Evolutionary conservation across 768 basidiomycete species (phyloP), one percentile per base, ranked within the genome.

Genomic region (Amanita polypyramis): DNA sequence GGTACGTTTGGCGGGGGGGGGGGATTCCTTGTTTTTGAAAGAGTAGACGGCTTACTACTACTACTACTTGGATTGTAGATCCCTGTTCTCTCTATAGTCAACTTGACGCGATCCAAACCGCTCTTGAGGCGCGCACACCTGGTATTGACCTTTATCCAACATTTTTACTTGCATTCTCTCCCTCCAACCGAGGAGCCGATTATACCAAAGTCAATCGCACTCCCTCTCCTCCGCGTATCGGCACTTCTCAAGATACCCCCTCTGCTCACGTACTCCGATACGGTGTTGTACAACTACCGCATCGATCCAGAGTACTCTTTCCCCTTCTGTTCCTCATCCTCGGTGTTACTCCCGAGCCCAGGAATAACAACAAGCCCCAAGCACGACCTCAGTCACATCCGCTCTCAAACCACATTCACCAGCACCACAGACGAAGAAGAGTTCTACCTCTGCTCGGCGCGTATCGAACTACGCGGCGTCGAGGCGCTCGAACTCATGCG

Each of bases 191-290:
- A 63, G 0, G 69, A 75, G 2, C 69, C 88, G 43, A 63, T 69
- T 27, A 85, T 99, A 42, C 95, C 95, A 6, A 62, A 71, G 0
- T 70, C 82, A 0, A 68, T 99, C 43, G 75, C 87, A 4, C 62
- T 91, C 8, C 94, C 95, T 1, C 75, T 92, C 36, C 72, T 94
- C 11, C 72, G 77, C 45, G 72, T 94, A 21, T 85, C 80, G 11
- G 64, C 68, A 0, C 64, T 81, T 33, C 76, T 98, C 14, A 82
- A 85, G 42, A 68, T 97, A 2, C 95, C 95, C 0, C 90, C 95
- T 0, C 70, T 97, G 25, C 74, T 94, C 43, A 96, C 94, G 1
- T 98, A 93, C 61, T 84, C 93, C 17, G 94, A 96, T 60, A 84
- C 83, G 32, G 93, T 97, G 5, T 73, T 98, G 20, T 97, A 92